These are phyloP conservation scores for Mantamonas sphyraenae DNA, from an alignment of 78 protist genomes.

Conservation along the genomic window DNA sequence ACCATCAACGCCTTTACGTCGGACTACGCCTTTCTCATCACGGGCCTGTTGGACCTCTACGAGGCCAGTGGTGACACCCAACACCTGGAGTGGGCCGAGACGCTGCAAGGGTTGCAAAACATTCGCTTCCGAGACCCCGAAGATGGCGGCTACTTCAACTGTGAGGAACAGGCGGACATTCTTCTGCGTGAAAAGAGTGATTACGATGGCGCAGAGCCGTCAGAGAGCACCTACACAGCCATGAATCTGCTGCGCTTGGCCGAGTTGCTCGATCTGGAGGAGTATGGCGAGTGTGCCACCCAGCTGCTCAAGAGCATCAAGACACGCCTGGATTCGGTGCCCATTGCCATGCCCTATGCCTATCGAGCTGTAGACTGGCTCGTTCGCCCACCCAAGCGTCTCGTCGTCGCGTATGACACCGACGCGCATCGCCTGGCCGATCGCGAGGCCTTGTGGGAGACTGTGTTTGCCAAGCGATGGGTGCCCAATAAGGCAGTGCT, in stretches of 20 bases:
- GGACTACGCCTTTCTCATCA: conserved; percentile 61
- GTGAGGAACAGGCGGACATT: conserved; percentile 2
- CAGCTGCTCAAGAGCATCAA: background rate
- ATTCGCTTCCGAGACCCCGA: conserved; percentile 2
- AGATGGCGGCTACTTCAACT: conserved; percentile 18
- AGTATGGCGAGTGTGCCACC: background rate
- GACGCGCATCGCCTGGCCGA: no score
- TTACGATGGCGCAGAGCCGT: conserved; percentile 40
- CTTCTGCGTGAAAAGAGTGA: conserved; percentile 13
- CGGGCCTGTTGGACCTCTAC: conserved; percentile 49
- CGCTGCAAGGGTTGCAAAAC: conserved; percentile 13
- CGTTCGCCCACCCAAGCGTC: no score
- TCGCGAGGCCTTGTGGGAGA: no score
- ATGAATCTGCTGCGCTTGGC: conserved; percentile 14
- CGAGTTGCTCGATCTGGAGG: background rate
- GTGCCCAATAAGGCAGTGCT: no score
- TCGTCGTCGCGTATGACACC: no score
- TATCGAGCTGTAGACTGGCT: no score
- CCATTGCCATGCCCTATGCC: conserved; percentile 15
- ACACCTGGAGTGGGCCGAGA: conserved; percentile 20
- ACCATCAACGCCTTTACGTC: conserved; percentile 35
- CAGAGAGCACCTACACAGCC: conserved; percentile 1
- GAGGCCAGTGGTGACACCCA: background rate
- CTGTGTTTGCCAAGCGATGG: no score
- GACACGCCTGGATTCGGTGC: background rate